Evolutionary conservation across 2,329 filamentous ascomycete species (phyloP).

Genomic region (Arthroderma uncinatum): DNA sequence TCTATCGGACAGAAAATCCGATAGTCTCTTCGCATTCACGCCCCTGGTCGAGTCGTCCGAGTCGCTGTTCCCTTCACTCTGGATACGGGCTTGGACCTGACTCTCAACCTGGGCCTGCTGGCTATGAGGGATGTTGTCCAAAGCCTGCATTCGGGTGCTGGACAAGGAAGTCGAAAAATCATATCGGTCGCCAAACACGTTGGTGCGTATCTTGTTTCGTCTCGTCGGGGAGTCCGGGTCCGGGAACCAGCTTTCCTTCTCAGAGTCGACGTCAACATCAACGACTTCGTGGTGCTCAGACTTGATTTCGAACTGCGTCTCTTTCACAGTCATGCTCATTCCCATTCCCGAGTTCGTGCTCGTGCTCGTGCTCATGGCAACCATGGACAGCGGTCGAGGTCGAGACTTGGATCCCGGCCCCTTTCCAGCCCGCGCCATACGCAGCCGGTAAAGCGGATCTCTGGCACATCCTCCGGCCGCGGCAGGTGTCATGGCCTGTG

Average conservation of each 20-base stretch:
- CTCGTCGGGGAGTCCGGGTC: conserved; percentile 42
- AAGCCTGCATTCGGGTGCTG: conserved; percentile 41
- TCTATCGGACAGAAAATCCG: conserved; percentile 38
- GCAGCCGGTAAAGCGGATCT: background rate
- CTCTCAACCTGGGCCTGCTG: background rate
- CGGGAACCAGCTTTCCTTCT: background rate
- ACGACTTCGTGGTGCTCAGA: background rate
- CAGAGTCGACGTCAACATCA: background rate
- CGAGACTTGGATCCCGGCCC: background rate
- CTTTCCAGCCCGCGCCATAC: background rate
- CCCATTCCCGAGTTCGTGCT: background rate
- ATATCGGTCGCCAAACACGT: conserved; percentile 84
- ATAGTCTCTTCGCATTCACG: background rate
- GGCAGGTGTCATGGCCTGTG: conserved; percentile 24
- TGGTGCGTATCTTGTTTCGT: conserved; percentile 43
- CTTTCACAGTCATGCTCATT: background rate
- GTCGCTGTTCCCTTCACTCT: background rate
- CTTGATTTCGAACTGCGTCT: background rate
- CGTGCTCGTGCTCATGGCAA: background rate
- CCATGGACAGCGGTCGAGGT: background rate
- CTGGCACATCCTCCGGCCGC: background rate
- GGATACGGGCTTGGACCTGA: background rate
- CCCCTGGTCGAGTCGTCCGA: background rate
- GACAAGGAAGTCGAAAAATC: conserved; percentile 89
- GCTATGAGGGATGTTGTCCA: background rate